Percentiles rank a stretch among this genome's conserved stretches.
Conservation (phyloP, 1,284 basidiomycete genomes). For the Malassezia dermatis region DNA sequence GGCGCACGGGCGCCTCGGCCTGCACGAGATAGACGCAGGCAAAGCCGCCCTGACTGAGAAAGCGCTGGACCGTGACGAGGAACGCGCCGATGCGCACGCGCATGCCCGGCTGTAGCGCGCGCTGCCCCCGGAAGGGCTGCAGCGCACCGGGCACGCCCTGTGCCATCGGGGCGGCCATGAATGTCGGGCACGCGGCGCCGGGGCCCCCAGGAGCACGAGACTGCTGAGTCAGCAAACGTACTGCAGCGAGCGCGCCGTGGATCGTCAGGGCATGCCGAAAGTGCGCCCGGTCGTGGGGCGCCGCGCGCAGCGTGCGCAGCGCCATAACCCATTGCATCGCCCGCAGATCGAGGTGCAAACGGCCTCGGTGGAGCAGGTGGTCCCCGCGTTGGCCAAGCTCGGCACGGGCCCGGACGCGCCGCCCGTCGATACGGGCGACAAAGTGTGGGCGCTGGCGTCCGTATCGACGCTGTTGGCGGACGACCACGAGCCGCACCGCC, state of each 20-base stretch:
- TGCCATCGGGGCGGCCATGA: conserved; percentile 1
- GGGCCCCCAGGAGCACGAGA: not conserved
- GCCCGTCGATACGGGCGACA: conserved; percentile 21
- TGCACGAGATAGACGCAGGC: conserved; percentile 94
- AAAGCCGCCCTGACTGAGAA: conserved; percentile 93
- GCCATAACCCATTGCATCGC: conserved; percentile 13
- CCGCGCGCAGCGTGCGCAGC: conserved; percentile 4
- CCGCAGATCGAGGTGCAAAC: not conserved
- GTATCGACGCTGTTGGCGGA: conserved; percentile 32
- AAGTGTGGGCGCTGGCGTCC: conserved; percentile 41
- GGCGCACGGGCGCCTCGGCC: conserved; percentile 64
- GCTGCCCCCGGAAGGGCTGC: conserved; percentile 10
- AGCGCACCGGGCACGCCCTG: not conserved
- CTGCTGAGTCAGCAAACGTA: conserved; percentile 6
- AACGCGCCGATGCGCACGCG: conserved; percentile 80
- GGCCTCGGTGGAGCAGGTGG: conserved; percentile 17
- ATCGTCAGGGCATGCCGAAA: conserved; percentile 12
- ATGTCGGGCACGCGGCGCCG: not conserved
- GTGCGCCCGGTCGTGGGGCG: conserved; percentile 8
- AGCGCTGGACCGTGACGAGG: conserved; percentile 73
- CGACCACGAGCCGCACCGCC: conserved; percentile 20
- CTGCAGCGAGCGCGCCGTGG: not conserved
- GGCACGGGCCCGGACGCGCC: not conserved
- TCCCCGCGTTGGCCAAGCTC: conserved; percentile 33
- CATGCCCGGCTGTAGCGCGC: conserved; percentile 57